A percentile compares a stretch with the other conserved stretches of the same genome.
phyloP scores from a whole-genome alignment of 306 rosid species.

The Echinosophora koreensis region DNA sequence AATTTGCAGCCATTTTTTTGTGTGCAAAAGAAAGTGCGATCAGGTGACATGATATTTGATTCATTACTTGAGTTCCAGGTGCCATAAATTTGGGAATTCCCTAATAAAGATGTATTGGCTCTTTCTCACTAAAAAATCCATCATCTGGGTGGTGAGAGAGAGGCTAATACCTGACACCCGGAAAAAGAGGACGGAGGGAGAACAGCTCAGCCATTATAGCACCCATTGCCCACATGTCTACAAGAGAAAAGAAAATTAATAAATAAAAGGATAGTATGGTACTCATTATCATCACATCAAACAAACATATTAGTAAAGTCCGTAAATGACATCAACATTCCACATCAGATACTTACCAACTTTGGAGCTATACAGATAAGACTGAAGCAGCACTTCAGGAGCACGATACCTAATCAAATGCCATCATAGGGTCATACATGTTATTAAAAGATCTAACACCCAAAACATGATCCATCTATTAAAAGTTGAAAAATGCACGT shows the following conservation, averaged over 20 bases:
- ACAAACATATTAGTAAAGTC: constrained; percentile 21
- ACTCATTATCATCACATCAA: constrained; percentile 11
- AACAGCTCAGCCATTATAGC: constrained; percentile 97
- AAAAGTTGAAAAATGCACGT: constrained; percentile 41
- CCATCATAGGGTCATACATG: not conserved
- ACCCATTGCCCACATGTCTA: constrained; percentile 99
- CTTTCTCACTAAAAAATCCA: not conserved
- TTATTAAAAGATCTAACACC: constrained; percentile 11
- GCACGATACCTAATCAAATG: constrained; percentile 89
- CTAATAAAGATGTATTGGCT: not conserved
- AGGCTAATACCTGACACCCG: constrained; percentile 75
- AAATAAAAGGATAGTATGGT: constrained; percentile 25
- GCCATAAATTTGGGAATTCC: not conserved
- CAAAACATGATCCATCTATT: constrained; percentile 11
- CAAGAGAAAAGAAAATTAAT: constrained; percentile 3
- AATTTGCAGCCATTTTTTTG: not conserved
- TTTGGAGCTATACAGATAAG: constrained; percentile 80
- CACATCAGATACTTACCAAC: constrained; percentile 74
- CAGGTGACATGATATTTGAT: not conserved
- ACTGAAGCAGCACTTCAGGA: constrained; percentile 98
- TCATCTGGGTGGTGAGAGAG: not conserved
- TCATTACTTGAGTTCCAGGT: not conserved
- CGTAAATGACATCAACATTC: constrained; percentile 17
- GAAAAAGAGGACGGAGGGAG: constrained; percentile 93
- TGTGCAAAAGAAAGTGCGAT: not conserved